Evolutionary conservation across 345 rosid species (phyloP), one percentile per base, ranked within the genome.

Genomic region (Rhodomyrtus tomentosa): DNA sequence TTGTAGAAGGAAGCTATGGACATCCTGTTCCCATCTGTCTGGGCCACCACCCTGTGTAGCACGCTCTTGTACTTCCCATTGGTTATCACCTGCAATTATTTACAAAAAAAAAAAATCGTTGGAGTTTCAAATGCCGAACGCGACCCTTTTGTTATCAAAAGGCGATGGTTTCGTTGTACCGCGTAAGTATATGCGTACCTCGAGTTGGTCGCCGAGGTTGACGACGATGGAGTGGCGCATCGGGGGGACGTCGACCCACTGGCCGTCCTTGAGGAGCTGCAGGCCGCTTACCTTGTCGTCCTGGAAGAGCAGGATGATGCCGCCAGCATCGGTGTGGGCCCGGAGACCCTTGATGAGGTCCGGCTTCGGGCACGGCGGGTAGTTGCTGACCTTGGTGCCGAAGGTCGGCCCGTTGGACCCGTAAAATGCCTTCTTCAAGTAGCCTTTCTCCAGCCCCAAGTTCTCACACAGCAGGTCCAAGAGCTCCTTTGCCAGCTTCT

Each of bases 281-380:
- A 96, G 98, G 84, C 99, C 99, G 36, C 99, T 91, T 81, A 96
- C 98, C 84, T 89, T 90, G 59, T 93, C 95, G 32, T 96, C 99
- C 84, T 96, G 99, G 87, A 96, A 94, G 56, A 96, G 93, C 62
- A 96, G 83, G 84, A 96, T 94, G 90, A 96, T 91, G 85, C 99
- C 99, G 3, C 99, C 98, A 2, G 98, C 99, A n/a, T 96, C 99
- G n/a, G 99, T 95, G 88, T 96, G 99, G 52, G 98, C 97, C 2
- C 98, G 87, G 82, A 96, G 97, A 1, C 99, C 99, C 90, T 96
- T 96, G 87, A 96, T 90, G 38, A 93, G 87, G 52, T 96, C 95
- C 38, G 99, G 99, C 79, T 94, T 92, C 5, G 99, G 99, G 87
- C 96, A 95, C n/a, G 98, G 97, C 40, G 99, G 99, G 86, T 96